Percentiles rank a stretch among this genome's conserved stretches.
These are phyloP conservation scores for Dinochytrium kinnereticum DNA, from an alignment of 371 early-diverging fungal species.

Conservation along the genomic window DNA sequence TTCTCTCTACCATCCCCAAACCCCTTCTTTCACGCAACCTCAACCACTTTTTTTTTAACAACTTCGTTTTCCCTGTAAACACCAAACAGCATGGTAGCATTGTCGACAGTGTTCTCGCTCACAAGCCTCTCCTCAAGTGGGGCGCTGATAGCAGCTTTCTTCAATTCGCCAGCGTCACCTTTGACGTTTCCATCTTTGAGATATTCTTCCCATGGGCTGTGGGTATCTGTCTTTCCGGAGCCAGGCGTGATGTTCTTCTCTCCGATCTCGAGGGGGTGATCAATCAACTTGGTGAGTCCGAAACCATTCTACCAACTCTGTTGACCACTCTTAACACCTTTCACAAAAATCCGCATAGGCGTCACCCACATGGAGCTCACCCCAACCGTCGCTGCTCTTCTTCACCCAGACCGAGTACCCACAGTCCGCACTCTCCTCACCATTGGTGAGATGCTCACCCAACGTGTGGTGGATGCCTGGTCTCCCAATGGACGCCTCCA, in stretches of 20 bases:
- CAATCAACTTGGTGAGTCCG: background rate
- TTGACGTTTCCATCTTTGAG: slow-evolving; percentile 35
- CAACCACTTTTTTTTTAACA: too few relatives aligned
- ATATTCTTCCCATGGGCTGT: slow-evolving; percentile 25
- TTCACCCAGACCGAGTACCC: slow-evolving; percentile 13
- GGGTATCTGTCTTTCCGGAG: slow-evolving; percentile 17
- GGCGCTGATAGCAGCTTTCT: slow-evolving; percentile 13
- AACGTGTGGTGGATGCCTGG: slow-evolving; percentile 29
- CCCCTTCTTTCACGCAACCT: background rate
- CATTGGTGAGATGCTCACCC: slow-evolving; percentile 30
- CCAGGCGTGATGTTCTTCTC: slow-evolving; percentile 16
- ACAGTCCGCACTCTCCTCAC: slow-evolving; percentile 16
- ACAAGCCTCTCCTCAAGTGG: background rate
- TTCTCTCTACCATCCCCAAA: background rate
- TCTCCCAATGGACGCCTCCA: background rate
- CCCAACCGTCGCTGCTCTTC: slow-evolving; percentile 21
- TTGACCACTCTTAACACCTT: background rate
- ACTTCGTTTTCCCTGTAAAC: background rate
- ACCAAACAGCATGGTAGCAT: slow-evolving; percentile 3
- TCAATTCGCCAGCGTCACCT: slow-evolving; percentile 29
- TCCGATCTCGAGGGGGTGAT: slow-evolving; percentile 13
- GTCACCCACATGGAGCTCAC: slow-evolving; percentile 24
- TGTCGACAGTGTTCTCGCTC: slow-evolving; percentile 7
- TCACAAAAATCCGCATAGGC: background rate
- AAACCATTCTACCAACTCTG: too few relatives aligned